Percentiles rank a stretch among this genome's conserved stretches.
Evolutionary conservation across 495 filamentous ascomycete genomes (phyloP).

Genomic region (Trypethelium eluteriae): DNA sequence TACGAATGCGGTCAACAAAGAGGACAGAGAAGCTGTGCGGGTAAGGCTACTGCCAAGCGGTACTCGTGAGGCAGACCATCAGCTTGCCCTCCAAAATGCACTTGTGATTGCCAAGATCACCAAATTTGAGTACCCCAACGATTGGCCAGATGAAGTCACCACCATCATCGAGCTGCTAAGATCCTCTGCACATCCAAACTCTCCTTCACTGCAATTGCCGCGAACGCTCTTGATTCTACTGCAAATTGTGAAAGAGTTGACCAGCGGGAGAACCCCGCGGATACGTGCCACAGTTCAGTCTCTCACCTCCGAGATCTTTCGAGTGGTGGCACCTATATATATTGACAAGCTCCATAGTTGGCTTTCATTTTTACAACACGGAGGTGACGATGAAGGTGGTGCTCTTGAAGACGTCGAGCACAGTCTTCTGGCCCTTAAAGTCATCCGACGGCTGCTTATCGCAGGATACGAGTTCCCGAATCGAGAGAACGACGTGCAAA

Average conservation of each 20-base stretch:
- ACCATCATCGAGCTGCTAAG: slow-evolving; percentile 56
- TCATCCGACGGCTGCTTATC: slow-evolving; percentile 69
- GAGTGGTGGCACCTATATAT: slow-evolving; percentile 69
- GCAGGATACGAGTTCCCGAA: slow-evolving; percentile 78
- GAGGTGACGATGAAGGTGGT: slow-evolving; percentile 49
- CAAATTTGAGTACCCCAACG: slow-evolving; percentile 76
- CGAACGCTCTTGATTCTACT: slow-evolving; percentile 70
- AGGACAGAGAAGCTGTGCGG: slow-evolving; percentile 69
- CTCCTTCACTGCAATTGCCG: slow-evolving; percentile 51
- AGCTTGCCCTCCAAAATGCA: slow-evolving; percentile 77
- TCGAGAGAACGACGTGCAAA: slow-evolving; percentile 60
- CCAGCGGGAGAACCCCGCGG: slow-evolving; percentile 63
- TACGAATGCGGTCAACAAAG: slow-evolving; percentile 58
- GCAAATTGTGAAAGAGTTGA: slow-evolving; percentile 81
- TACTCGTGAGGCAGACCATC: slow-evolving; percentile 61
- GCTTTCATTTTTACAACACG: slow-evolving; percentile 51
- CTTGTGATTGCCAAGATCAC: slow-evolving; percentile 80
- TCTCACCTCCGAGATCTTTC: slow-evolving; percentile 70
- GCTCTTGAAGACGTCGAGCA: slow-evolving; percentile 59
- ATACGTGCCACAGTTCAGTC: slow-evolving; percentile 65
- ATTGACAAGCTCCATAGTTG: slow-evolving; percentile 63
- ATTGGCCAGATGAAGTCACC: slow-evolving; percentile 58
- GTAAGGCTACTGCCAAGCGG: slow-evolving; percentile 62
- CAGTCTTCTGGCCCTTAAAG: slow-evolving; percentile 69
- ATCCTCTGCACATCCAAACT: slow-evolving; percentile 38